Evolutionary conservation across 495 filamentous ascomycete genomes (phyloP).

Genomic region (Evansstolkia leycettana): DNA sequence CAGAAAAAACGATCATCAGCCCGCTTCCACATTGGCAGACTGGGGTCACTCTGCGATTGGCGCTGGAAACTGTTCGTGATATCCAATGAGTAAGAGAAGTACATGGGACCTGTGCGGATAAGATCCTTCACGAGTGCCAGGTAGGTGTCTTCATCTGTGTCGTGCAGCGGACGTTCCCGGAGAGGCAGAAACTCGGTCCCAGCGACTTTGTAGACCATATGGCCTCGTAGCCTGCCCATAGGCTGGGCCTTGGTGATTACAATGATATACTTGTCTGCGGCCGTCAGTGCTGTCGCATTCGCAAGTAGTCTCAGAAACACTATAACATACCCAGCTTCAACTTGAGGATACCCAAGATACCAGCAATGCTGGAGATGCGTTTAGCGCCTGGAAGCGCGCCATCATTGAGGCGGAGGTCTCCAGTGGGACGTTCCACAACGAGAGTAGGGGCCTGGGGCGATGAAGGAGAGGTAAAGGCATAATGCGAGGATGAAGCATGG

Average conservation of each 20-base stretch:
- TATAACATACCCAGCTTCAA: slow-evolving; percentile 64
- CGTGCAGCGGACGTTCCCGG: slow-evolving; percentile 80
- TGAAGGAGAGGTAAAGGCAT: slow-evolving; percentile 93
- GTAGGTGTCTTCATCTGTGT: slow-evolving; percentile 87
- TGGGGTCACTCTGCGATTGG: slow-evolving; percentile 58
- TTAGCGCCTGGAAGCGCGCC: slow-evolving; percentile 59
- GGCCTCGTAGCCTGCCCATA: slow-evolving; percentile 79
- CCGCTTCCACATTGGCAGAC: slow-evolving; percentile 72
- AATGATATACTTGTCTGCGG: slow-evolving; percentile 87
- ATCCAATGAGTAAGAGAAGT: slow-evolving; percentile 94
- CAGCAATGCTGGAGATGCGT: slow-evolving; percentile 83
- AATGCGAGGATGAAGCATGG: slow-evolving; percentile 78
- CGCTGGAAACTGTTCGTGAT: slow-evolving; percentile 92
- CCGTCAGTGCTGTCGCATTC: slow-evolving; percentile 6
- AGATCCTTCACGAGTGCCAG: slow-evolving; percentile 63
- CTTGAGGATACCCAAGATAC: slow-evolving; percentile 84
- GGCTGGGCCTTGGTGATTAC: slow-evolving; percentile 90
- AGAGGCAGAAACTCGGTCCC: slow-evolving; percentile 89
- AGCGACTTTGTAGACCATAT: slow-evolving; percentile 85
- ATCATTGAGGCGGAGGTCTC: slow-evolving; percentile 77
- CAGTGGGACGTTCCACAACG: slow-evolving; percentile 83
- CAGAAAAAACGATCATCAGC: slow-evolving; percentile 98
- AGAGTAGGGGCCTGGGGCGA: slow-evolving; percentile 78
- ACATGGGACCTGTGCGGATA: slow-evolving; percentile 78
- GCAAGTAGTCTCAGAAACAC: not conserved